These are phyloP conservation scores for Castanopsis chinensis DNA, from an alignment of 306 rosid species.

Conservation along the genomic window DNA sequence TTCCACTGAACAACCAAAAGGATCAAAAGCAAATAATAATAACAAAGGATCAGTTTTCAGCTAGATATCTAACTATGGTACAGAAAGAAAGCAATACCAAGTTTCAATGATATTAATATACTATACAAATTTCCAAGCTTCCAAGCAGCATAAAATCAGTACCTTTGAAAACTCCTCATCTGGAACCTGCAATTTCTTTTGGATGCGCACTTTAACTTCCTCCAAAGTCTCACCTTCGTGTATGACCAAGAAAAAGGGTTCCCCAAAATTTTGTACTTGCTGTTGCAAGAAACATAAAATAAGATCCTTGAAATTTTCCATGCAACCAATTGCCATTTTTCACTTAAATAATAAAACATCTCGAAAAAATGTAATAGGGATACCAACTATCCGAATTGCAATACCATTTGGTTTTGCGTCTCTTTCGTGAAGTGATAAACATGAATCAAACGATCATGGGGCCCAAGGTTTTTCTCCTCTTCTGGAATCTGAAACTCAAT, in stretches of 20 bases:
- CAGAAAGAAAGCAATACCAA: neutral
- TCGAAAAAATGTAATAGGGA: neutral
- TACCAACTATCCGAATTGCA: neutral
- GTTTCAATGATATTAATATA: neutral
- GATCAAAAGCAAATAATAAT: conserved; percentile 2
- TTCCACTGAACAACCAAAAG: conserved; percentile 61
- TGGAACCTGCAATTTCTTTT: conserved; percentile 81
- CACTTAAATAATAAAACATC: neutral
- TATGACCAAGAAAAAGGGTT: conserved; percentile 84
- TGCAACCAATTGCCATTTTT: neutral
- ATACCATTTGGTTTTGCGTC: conserved; percentile 70
- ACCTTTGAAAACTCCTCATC: conserved; percentile 90
- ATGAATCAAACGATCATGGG: conserved; percentile 80
- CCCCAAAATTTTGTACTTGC: conserved; percentile 95
- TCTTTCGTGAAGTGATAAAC: conserved; percentile 88
- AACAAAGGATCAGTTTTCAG: neutral
- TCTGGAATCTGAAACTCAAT: conserved; percentile 60
- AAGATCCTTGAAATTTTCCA: neutral
- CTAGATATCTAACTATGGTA: neutral
- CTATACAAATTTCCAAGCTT: neutral
- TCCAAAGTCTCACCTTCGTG: conserved; percentile 80
- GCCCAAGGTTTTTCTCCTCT: conserved; percentile 76
- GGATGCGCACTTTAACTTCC: conserved; percentile 77
- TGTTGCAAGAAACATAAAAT: conserved; percentile 25
- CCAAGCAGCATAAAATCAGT: neutral